phyloP scores from a whole-genome alignment of 2,329 filamentous ascomycete species.

The Fusarium concolor region DNA sequence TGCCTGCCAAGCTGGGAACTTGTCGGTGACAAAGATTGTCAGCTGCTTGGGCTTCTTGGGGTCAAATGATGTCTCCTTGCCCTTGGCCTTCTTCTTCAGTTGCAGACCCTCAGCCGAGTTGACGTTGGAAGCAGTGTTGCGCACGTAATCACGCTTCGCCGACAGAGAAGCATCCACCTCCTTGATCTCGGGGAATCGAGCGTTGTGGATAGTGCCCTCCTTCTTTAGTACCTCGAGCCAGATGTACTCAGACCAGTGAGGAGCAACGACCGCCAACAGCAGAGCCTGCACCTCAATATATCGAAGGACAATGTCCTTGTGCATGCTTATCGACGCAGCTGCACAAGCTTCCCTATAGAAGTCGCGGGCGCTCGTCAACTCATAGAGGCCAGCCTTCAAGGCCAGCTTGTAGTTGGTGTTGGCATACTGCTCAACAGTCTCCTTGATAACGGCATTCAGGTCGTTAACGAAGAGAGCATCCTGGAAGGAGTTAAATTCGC shows the following conservation, averaged over 20 bases:
- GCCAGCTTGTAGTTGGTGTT: conserved; percentile 82
- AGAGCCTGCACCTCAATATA: conserved; percentile 91
- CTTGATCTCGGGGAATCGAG: conserved; percentile 67
- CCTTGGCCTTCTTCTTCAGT: conserved; percentile 91
- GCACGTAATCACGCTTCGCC: conserved; percentile 85
- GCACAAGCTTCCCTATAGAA: conserved; percentile 88
- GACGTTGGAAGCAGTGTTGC: conserved; percentile 80
- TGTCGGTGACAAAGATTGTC: conserved; percentile 82
- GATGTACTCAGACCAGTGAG: conserved; percentile 94
- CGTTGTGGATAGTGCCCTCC: conserved; percentile 80
- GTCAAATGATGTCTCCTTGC: conserved; percentile 86
- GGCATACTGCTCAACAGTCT: conserved; percentile 82
- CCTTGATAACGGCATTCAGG: conserved; percentile 83
- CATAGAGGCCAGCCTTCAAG: conserved; percentile 88
- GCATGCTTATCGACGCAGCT: conserved; percentile 85
- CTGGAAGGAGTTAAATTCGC: conserved; percentile 80
- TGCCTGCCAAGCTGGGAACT: conserved; percentile 91
- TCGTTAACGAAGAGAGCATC: conserved; percentile 95
- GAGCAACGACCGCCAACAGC: conserved; percentile 84
- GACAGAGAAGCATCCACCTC: conserved; percentile 74
- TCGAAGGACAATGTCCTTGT: conserved; percentile 79
- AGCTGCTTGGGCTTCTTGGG: conserved; percentile 93
- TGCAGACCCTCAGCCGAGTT: conserved; percentile 82
- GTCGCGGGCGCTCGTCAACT: conserved; percentile 88
- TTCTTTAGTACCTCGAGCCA: conserved; percentile 92